Base-by-base conservation (phyloP, 1,284 basidiomycete genomes). In the Mrakiaceae sp. region DNA sequence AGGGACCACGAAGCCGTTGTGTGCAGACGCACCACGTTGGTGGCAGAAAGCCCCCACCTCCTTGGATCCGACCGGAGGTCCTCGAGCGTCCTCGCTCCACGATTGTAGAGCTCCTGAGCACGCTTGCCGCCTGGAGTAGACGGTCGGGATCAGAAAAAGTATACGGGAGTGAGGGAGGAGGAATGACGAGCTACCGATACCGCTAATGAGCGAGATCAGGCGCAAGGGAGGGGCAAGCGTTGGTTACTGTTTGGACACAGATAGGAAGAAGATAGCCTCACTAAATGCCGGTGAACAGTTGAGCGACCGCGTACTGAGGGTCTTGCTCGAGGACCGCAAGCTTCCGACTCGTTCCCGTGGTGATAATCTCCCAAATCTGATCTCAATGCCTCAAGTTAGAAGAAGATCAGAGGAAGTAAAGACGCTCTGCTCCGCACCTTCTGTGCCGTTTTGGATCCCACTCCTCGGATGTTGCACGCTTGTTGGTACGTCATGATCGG, bases 231-330 rank as follows among this genome's bases (percentile, higher is more conserved):
- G 27, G 27, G 27, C 27, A 27, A 27, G 27, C 27, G 27, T 27
- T 27, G 27, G 27, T 27, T 27, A 27, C 27, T 27, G 27, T 27
- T 27, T 27, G 27, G 27, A 27, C 27, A 27, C 27, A 27, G 27
- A 27, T 27, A 27, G 27, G 27, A 27, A 27, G 27, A 27, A 27
- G 27, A 27, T 27, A 27, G 27, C 27, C 27, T 49, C 88, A 89
- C 70, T 94, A 94, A 54, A 94, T 86, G 4, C 87, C 87, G 67
- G 83, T 81, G 72, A 92, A 89, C 11, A 83, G 27, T 27, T 2
- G 27, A 27, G 27, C 27, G 27, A 27, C 27, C 27, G 27, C 27
- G 27, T 27, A 2, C 27, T 27, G 27, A 27, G 27, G 27, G 27
- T 27, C 27, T 27, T 27, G 27, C 27, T 27, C 27, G 27, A 27